Evolutionary conservation across 2,329 filamentous ascomycete genomes (phyloP), one percentile per base, ranked within the genome.

Genomic region (Dothideomycetes sp.): DNA sequence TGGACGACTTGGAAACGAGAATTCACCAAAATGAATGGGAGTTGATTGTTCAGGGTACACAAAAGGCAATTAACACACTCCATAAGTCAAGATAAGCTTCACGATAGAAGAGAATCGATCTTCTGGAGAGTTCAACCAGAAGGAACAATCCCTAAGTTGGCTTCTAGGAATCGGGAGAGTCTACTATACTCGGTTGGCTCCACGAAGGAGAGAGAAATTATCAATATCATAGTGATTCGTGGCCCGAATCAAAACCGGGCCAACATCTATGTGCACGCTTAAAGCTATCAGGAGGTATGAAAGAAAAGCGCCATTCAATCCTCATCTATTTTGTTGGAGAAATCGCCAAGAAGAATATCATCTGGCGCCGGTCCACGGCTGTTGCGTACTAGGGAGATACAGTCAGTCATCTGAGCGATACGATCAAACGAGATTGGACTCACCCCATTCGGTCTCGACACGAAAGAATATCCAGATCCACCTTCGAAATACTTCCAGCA

Each of bases 391-490:
- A 42, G 58, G 46, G 4, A 18, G 13, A 41, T 31, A n/a, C n/a
- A n/a, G 33, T 45, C 36, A 45, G 45, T 34, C 22, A 30, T n/a
- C n/a, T n/a, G n/a, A n/a, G n/a, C n/a, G n/a, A n/a, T n/a, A n/a
- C n/a, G n/a, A n/a, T n/a, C n/a, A n/a, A n/a, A 40, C 18, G 13
- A 13, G n/a, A 17, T 24, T 10, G 7, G 10, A 28, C 46, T 44
- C 29, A 46, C 46, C 49, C 83, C 84, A 94, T 67, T 98, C 91
- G 16, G 86, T 88, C 69, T 98, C 91, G 28, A 94, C 80, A 8
- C 91, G 76, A 64, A 96, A 85, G 63, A 95, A 96, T 43, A 95
- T 86, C 91, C 91, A 98, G 46, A 96, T 74, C 87, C 89, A 96
- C 43, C 91, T 74, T 33, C 91, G 74, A 32, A 85, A 71, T 13